Percentiles rank a stretch among this genome's conserved stretches.
Evolutionary conservation across 2,329 filamentous ascomycete genomes (phyloP).

Genomic region (Helotiales sp.): DNA sequence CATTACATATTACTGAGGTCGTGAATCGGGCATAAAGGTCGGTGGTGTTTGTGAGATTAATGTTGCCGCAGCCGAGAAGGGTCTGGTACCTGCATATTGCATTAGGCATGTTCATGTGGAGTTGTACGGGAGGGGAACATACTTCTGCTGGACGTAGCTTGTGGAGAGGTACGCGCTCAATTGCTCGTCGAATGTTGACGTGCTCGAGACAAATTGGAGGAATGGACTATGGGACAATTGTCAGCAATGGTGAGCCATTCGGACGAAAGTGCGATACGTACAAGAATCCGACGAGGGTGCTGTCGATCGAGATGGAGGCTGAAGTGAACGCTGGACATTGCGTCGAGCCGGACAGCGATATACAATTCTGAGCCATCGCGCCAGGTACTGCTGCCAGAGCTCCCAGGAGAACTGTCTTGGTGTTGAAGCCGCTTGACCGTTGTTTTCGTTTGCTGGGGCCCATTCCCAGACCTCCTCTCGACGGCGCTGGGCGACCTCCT

Average conservation of each 20-base stretch:
- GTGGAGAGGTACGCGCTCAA: constrained; percentile 75
- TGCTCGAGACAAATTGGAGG: constrained; percentile 78
- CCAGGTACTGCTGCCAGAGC: constrained; percentile 39
- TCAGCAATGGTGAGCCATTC: constrained; percentile 25
- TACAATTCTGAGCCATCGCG: constrained; percentile 50
- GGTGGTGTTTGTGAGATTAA: constrained; percentile 79
- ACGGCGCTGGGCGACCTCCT: constrained; percentile 1
- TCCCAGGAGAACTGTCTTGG: constrained; percentile 38
- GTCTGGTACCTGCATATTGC: constrained; percentile 70
- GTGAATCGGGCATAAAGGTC: constrained; percentile 93
- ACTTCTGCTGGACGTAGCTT: constrained; percentile 80
- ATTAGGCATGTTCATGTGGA: constrained; percentile 34
- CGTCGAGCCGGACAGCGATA: constrained; percentile 73
- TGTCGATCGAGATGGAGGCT: constrained; percentile 72
- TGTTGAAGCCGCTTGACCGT: constrained; percentile 32
- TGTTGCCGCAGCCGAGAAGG: constrained; percentile 77
- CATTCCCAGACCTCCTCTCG: constrained; percentile 20
- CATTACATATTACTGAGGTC: constrained; percentile 89
- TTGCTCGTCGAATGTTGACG: constrained; percentile 76
- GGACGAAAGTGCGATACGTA: constrained; percentile 49
- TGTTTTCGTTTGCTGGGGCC: constrained; percentile 31
- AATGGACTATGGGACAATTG: constrained; percentile 68
- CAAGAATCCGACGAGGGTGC: constrained; percentile 64
- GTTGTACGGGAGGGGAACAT: constrained; percentile 43
- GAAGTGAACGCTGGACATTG: constrained; percentile 74